phyloP scores from a whole-genome alignment of 139 green algal species.

The Coelastrella sp. region DNA sequence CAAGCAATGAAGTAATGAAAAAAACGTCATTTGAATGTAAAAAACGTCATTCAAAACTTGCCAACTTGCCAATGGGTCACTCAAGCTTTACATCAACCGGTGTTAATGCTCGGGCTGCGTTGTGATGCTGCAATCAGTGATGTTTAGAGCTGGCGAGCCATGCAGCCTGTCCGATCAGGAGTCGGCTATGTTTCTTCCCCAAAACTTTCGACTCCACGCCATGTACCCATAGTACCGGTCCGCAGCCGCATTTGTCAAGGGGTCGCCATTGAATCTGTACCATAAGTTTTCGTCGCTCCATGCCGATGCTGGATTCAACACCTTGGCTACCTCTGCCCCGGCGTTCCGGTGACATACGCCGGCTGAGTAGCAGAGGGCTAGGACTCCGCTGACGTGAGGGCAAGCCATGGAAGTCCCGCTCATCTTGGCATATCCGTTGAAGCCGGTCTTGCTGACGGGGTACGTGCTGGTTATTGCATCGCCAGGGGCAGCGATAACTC shows the following conservation, averaged over 20 bases:
- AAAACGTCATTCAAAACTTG: too few relatives aligned
- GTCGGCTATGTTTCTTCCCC: neutral
- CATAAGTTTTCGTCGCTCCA: neutral
- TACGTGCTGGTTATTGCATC: slow-evolving; percentile 32
- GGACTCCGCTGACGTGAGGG: slow-evolving; percentile 34
- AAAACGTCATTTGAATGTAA: too few relatives aligned
- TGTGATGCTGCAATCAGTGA: too few relatives aligned
- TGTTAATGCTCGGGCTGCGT: too few relatives aligned
- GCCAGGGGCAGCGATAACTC: slow-evolving; percentile 12
- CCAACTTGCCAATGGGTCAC: too few relatives aligned
- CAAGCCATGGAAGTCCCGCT: slow-evolving; percentile 36
- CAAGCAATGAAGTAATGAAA: too few relatives aligned
- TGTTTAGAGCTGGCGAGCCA: too few relatives aligned
- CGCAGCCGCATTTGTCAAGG: neutral
- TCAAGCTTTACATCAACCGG: too few relatives aligned
- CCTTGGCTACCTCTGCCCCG: neutral
- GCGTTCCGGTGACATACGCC: slow-evolving; percentile 10
- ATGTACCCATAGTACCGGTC: slow-evolving; percentile 27
- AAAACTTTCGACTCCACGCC: slow-evolving; percentile 21
- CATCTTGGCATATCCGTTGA: slow-evolving; percentile 33
- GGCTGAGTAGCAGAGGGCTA: slow-evolving; percentile 36
- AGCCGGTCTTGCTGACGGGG: neutral
- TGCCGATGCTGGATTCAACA: neutral
- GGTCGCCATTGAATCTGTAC: slow-evolving; percentile 6
- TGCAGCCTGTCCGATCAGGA: neutral